Evolutionary conservation across 345 rosid species (phyloP).

Genomic region (Microcos paniculata): DNA sequence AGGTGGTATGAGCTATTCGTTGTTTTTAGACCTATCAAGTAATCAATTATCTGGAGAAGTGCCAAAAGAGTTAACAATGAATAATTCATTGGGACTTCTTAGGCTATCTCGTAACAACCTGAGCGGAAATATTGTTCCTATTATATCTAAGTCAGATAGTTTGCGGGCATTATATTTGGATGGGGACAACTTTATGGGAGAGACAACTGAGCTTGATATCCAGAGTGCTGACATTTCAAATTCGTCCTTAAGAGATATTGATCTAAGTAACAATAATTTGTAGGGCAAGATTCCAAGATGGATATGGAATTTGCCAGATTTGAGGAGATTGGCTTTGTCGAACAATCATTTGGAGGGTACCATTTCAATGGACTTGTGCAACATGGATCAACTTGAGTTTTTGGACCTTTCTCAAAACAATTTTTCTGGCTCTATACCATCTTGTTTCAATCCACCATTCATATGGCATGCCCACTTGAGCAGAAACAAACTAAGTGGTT

Average conservation of each 20-base stretch:
- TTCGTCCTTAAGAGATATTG: neutral
- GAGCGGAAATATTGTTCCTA: slow-evolving; percentile 15
- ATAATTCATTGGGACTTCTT: neutral
- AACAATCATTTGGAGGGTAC: slow-evolving; percentile 12
- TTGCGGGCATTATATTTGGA: neutral
- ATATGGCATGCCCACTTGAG: neutral
- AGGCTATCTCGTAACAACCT: slow-evolving; percentile 28
- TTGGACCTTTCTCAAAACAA: neutral
- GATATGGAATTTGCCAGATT: neutral
- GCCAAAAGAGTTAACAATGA: neutral
- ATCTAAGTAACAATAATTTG: slow-evolving; percentile 16
- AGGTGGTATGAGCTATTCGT: slow-evolving; percentile 15
- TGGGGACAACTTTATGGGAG: neutral
- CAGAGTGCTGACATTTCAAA: too few species aligned
- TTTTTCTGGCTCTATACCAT: neutral
- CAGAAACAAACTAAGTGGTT: neutral
- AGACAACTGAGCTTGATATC: neutral
- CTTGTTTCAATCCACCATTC: neutral
- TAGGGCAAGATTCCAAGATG: slow-evolving; percentile 20
- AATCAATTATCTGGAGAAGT: slow-evolving; percentile 20
- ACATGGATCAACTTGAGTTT: neutral
- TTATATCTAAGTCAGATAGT: neutral
- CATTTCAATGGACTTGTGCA: slow-evolving; percentile 4
- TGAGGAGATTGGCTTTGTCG: neutral
- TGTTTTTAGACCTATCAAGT: slow-evolving; percentile 24